phyloP scores from a whole-genome alignment of 148 eudicot genomes.

The Cornus controversa region DNA sequence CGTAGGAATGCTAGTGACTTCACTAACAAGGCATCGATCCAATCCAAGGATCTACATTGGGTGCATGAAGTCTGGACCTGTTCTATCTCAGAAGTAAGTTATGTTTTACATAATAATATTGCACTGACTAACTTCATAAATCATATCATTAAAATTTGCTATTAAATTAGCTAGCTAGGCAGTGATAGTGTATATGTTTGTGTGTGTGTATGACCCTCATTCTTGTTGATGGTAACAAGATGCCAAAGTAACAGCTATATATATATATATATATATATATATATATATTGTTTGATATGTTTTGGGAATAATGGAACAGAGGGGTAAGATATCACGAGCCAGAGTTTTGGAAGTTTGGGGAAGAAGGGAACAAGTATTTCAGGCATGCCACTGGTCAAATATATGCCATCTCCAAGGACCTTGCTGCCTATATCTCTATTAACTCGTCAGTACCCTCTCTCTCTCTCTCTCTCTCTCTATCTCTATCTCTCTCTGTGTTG shows the following conservation, averaged over 20 bases:
- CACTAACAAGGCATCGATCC: conserved; percentile 54
- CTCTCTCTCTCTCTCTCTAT: neutral
- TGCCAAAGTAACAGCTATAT: too few relatives aligned
- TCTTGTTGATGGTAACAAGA: too few relatives aligned
- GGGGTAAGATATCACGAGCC: conserved; percentile 86
- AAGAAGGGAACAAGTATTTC: conserved; percentile 93
- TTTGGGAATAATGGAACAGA: conserved; percentile 31
- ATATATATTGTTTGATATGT: neutral
- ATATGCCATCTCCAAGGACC: conserved; percentile 82
- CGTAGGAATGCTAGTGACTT: conserved; percentile 55
- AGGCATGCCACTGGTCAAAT: conserved; percentile 96
- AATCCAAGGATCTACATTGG: conserved; percentile 82
- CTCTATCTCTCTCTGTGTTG: neutral
- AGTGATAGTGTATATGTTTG: too few relatives aligned
- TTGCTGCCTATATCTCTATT: conserved; percentile 70
- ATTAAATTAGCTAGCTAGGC: too few relatives aligned
- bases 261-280: neutral
- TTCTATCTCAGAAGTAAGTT: conserved; percentile 76
- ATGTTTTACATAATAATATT: neutral
- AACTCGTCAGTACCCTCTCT: conserved; percentile 51
- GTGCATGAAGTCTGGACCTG: conserved; percentile 97
- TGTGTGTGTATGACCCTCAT: too few relatives aligned
- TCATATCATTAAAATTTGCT: too few relatives aligned
- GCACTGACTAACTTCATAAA: too few relatives aligned
- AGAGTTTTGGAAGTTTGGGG: conserved; percentile 94